Conservation (phyloP, 2,329 filamentous ascomycete species). For the Blastomyces gilchristii region DNA sequence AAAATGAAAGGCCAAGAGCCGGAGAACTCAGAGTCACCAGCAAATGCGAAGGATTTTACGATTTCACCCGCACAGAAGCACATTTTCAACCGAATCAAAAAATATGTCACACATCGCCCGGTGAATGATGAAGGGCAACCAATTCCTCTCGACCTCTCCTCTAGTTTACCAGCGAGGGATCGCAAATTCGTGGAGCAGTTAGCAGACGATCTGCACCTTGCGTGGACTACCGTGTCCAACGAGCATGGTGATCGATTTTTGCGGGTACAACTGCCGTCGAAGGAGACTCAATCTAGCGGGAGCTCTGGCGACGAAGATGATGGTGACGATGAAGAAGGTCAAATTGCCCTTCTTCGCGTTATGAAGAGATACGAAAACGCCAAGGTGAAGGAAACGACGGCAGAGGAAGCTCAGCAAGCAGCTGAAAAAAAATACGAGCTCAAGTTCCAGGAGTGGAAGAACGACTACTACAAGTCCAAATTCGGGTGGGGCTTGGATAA, state of each 20-base stretch:
- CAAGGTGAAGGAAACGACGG: slow-evolving; percentile 66
- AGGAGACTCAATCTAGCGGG: slow-evolving; percentile 36
- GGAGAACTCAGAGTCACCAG: slow-evolving; percentile 49
- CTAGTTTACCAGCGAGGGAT: slow-evolving; percentile 66
- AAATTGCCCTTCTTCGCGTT: slow-evolving; percentile 71
- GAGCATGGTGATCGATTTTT: slow-evolving; percentile 57
- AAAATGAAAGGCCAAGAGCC: slow-evolving; percentile 62
- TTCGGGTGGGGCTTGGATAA: slow-evolving; percentile 80
- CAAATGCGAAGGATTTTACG: slow-evolving; percentile 53
- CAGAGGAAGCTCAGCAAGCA: slow-evolving; percentile 66
- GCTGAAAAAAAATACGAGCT: slow-evolving; percentile 79
- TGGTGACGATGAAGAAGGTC: slow-evolving; percentile 71
- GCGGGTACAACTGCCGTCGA: slow-evolving; percentile 50
- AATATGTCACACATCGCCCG: slow-evolving; percentile 63
- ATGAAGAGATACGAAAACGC: slow-evolving; percentile 88
- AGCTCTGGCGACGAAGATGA: slow-evolving; percentile 43
- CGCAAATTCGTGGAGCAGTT: slow-evolving; percentile 88
- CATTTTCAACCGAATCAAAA: slow-evolving; percentile 71
- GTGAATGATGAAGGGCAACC: slow-evolving; percentile 37
- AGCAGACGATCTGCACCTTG: slow-evolving; percentile 56
- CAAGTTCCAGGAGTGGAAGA: slow-evolving; percentile 88
- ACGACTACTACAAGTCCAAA: slow-evolving; percentile 82
- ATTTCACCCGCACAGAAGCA: slow-evolving; percentile 73
- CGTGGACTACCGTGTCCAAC: slow-evolving; percentile 55
- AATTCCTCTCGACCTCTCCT: slow-evolving; percentile 60